phyloP scores from a whole-genome alignment of 1,139 yeast genomes.

The Scheffersomyces quercinus region DNA sequence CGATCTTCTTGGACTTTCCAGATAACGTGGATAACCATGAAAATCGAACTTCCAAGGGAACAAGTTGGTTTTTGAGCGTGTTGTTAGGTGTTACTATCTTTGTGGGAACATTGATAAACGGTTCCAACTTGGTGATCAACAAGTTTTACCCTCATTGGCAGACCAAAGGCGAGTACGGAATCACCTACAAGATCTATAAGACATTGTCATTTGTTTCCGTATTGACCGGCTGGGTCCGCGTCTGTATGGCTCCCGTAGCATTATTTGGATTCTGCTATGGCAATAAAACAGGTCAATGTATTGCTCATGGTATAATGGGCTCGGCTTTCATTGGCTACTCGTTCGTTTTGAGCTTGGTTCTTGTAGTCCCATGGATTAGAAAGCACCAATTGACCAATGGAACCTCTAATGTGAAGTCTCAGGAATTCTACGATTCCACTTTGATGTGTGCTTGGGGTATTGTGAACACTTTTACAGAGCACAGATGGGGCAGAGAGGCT shows the following conservation, averaged over 20 bases:
- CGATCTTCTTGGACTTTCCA: slow-evolving; percentile 57
- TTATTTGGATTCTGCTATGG: slow-evolving; percentile 77
- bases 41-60: slow-evolving; percentile 64
- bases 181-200: slow-evolving; percentile 37
- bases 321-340: slow-evolving; percentile 82
- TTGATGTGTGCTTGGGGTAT: slow-evolving; percentile 89
- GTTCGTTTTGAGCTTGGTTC: slow-evolving; percentile 61
- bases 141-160: slow-evolving; percentile 30
- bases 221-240: slow-evolving; percentile 66
- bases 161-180: slow-evolving; percentile 9
- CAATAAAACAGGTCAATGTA: slow-evolving; percentile 82
- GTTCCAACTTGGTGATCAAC: slow-evolving; percentile 47
- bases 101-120: slow-evolving; percentile 55
- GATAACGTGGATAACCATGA: slow-evolving; percentile 62
- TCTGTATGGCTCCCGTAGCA: slow-evolving; percentile 80
- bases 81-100: slow-evolving; percentile 50
- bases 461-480: slow-evolving; percentile 92
- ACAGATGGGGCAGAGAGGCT: slow-evolving; percentile 83
- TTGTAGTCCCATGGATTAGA: slow-evolving; percentile 70
- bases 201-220: slow-evolving; percentile 45
- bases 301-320: slow-evolving; percentile 98
- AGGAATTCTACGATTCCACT: slow-evolving; percentile 80
- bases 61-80: slow-evolving; percentile 58
- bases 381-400: slow-evolving; percentile 30
- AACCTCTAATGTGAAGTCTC: slow-evolving; percentile 52